Conservation (phyloP, 2,329 filamentous ascomycete genomes). For the Parafenestella ontariensis region DNA sequence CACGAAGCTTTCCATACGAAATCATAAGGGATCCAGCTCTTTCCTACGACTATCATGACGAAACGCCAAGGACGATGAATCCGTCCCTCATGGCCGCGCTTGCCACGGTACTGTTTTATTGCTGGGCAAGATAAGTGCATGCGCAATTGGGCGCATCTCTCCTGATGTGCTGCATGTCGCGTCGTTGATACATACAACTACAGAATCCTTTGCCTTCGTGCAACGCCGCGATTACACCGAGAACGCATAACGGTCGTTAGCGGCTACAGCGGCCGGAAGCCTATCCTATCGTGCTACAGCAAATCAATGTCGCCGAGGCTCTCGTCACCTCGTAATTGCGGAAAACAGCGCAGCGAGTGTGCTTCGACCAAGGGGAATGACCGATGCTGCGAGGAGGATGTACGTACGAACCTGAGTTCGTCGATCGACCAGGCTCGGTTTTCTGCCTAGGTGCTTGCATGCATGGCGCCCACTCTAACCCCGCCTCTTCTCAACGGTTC, state of each 20-base stretch:
- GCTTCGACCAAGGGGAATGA: slow-evolving; percentile 7
- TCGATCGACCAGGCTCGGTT: slow-evolving; percentile 26
- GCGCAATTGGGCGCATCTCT: not conserved
- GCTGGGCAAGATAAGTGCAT: too few species aligned
- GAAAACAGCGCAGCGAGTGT: slow-evolving; percentile 7
- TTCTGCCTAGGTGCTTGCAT: slow-evolving; percentile 14
- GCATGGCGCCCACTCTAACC: slow-evolving; percentile 24
- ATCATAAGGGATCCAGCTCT: not conserved
- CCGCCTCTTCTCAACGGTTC: slow-evolving; percentile 29
- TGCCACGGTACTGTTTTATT: not conserved
- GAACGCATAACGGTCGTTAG: not conserved
- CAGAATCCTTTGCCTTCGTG: not conserved
- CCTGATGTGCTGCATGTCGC: not conserved
- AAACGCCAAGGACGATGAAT: not conserved
- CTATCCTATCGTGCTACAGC: not conserved
- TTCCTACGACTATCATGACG: not conserved
- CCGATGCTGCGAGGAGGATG: slow-evolving; percentile 4
- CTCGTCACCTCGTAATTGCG: slow-evolving; percentile 1
- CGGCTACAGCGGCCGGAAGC: slow-evolving; percentile 8
- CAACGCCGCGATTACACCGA: not conserved
- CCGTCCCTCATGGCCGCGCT: not conserved
- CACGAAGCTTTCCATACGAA: not conserved
- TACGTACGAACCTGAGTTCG: slow-evolving; percentile 36
- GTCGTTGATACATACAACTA: not conserved
- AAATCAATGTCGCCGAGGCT: not conserved